Base-by-base conservation (phyloP, 2,329 filamentous ascomycete genomes). In the Scedosporium apiospermum region DNA sequence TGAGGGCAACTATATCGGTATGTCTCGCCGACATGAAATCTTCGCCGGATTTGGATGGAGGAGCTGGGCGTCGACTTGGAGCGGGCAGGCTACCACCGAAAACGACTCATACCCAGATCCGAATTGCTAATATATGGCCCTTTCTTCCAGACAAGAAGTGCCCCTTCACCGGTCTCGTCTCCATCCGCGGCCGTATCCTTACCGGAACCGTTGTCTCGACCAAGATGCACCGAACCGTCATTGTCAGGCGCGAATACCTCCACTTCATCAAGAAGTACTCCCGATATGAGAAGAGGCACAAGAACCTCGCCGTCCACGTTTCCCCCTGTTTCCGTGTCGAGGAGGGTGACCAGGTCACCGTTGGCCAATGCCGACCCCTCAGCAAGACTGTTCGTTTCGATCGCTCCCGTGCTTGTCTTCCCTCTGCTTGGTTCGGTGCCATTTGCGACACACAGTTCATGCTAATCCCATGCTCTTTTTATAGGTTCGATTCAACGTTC, bases 251-350 rank as follows among this genome's bases (percentile, higher is more conserved):
- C 82, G 95, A 99, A 87, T 99, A 99, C 87, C 91, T 99, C 68
- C 95, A 99, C 87, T 99, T 91, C 84, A 90, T 99, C 78, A 93
- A 93, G 81, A 99, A 99, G 87, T 99, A 99, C 88, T 86, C 90
- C 79, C 91, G 95, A 88, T 99, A 99, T 82, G 96, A 99, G 91
- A 98, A 97, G 89, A 88, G 95, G 80, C 95, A 99, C 91, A 97
- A 97, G 90, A 99, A 99, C 89, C 87, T 99, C 70, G 91, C 95
- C 76, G 95, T 93, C 71, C 95, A 99, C 88, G 93, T 98, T 75
- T 97, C 93, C 69, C 95, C 95, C 74, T 93, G 93, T 80, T 99
- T 99, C 92, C 95, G 95, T 96, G 93, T 98, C 74, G 90, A 96
- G 85, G 93, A 98, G 79, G 96, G 95, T 88, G 95, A 99, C 83